Conservation (phyloP, 2,329 filamentous ascomycete genomes). For the Cladosporium sp. region DNA sequence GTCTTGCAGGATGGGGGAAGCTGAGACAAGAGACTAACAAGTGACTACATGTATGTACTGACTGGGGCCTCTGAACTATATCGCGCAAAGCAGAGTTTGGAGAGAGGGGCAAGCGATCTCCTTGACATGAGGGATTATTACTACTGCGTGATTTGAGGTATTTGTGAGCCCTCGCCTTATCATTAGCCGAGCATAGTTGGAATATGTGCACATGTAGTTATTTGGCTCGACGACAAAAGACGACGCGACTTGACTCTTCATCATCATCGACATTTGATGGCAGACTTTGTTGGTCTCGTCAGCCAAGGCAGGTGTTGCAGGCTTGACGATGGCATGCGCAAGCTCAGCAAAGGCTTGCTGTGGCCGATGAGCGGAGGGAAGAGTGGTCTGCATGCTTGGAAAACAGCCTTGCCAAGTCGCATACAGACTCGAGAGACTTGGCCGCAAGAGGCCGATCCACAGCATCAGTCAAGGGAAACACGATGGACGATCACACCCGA, state of each 20-base stretch:
- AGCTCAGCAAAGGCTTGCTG: slow-evolving; percentile 9
- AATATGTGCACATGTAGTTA: not conserved
- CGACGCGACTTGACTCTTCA: too few species aligned
- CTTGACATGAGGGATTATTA: too few species aligned
- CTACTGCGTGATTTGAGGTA: not conserved
- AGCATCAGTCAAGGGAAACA: slow-evolving; percentile 11
- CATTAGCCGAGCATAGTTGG: not conserved
- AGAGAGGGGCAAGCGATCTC: not conserved
- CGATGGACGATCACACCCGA: slow-evolving; percentile 6
- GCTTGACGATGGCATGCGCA: not conserved
- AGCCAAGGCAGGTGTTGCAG: not conserved
- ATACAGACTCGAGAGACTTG: not conserved
- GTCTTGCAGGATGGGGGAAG: not conserved
- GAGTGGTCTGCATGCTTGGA: not conserved
- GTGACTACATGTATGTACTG: not conserved
- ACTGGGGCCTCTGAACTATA: not conserved
- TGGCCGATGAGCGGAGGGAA: not conserved
- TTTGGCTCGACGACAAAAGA: not conserved
- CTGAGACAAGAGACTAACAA: not conserved
- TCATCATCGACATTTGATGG: not conserved
- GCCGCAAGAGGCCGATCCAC: slow-evolving; percentile 7
- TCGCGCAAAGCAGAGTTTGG: not conserved
- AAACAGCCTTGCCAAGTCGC: slow-evolving; percentile 13
- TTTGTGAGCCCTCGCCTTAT: not conserved
- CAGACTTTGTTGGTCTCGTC: not conserved